Percentiles rank a stretch among this genome's conserved stretches.
These are phyloP conservation scores for Arthrobotrys conoides DNA, from an alignment of 2,329 filamentous ascomycete species.

Conservation along the genomic window DNA sequence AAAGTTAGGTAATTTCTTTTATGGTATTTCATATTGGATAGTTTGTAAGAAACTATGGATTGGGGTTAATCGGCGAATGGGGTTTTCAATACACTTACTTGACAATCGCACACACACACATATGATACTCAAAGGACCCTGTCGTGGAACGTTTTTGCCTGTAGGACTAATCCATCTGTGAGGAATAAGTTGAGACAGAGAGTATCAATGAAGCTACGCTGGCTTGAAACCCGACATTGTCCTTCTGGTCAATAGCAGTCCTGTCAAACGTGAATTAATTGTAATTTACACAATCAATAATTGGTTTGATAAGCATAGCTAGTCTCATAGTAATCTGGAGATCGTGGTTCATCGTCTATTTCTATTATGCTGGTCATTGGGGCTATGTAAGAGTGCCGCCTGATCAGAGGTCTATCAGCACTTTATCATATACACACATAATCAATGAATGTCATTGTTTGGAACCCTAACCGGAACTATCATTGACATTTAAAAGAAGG, in stretches of 20 bases:
- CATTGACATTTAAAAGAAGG: no score
- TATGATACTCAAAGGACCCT: neutral
- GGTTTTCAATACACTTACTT: conserved; percentile 1
- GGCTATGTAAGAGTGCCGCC: no score
- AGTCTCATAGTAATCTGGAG: neutral
- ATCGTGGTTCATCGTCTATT: no score
- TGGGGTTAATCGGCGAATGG: conserved; percentile 23
- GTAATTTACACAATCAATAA: neutral
- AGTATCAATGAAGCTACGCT: neutral
- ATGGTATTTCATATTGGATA: neutral
- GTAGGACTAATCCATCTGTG: neutral
- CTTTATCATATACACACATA: no score
- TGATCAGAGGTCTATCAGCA: no score
- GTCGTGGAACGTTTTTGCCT: neutral
- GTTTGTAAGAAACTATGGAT: conserved; percentile 4
- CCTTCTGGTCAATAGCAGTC: no score
- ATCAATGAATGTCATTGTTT: no score
- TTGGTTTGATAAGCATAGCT: neutral
- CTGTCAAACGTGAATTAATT: neutral
- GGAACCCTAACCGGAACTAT: no score
- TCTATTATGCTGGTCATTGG: no score
- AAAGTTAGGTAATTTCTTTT: conserved; percentile 14
- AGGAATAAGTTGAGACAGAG: neutral
- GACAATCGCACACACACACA: neutral
- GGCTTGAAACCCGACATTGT: neutral